Percentiles rank a stretch among this genome's conserved stretches.
Conservation (phyloP, 1,139 yeast genomes). For the Geotrichum carabidarum region DNA sequence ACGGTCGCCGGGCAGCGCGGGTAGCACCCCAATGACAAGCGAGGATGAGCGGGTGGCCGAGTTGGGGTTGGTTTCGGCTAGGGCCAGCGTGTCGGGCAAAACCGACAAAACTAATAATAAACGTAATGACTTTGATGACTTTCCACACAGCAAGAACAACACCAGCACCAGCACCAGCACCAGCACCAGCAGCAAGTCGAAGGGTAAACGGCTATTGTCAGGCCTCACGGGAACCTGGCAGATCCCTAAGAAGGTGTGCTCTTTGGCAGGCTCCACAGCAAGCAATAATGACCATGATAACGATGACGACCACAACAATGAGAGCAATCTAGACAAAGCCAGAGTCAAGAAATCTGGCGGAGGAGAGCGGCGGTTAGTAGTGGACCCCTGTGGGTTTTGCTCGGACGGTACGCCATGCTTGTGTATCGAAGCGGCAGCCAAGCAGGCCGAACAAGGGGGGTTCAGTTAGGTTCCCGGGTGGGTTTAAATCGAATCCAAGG, state of each 20-base stretch:
- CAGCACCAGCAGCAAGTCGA: not conserved
- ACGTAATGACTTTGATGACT: not conserved
- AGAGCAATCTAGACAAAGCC: not conserved
- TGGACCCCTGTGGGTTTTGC: conserved; percentile 14
- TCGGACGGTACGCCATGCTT: conserved; percentile 13
- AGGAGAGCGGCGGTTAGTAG: not conserved
- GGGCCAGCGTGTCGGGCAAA: not conserved
- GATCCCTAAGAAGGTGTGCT: not conserved
- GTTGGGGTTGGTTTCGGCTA: not conserved
- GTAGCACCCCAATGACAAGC: conserved; percentile 4
- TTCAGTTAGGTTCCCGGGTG: not conserved
- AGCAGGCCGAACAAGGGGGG: conserved; percentile 1
- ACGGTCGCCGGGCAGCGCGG: not conserved
- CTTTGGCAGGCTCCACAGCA: not conserved
- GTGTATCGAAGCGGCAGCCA: conserved; percentile 9
- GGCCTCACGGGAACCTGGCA: not conserved
- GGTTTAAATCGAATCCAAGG: too few species aligned
- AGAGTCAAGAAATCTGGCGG: too few species aligned
- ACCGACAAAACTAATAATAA: not conserved
- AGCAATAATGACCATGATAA: not conserved
- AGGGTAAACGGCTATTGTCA: not conserved
- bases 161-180: not conserved
- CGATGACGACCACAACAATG: not conserved
- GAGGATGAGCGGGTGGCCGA: not conserved
- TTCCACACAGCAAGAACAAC: not conserved